Percentiles rank a stretch among this genome's conserved stretches.
phyloP scores from a whole-genome alignment of 2,329 filamentous ascomycete genomes.

The Venturia carpophila region DNA sequence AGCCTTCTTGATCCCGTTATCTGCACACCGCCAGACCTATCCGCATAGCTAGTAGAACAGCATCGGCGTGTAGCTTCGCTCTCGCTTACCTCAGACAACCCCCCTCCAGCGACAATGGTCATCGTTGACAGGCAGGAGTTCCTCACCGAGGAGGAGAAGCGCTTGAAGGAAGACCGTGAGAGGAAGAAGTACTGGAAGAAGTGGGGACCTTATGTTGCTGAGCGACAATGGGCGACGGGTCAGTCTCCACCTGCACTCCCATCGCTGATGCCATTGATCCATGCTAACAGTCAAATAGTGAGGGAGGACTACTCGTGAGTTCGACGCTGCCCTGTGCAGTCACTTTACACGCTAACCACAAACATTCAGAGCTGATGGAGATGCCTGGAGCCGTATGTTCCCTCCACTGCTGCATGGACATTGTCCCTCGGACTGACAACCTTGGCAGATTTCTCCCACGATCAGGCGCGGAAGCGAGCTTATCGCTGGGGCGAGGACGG shows the following conservation, averaged over 20 bases:
- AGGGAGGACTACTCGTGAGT: constrained; percentile 67
- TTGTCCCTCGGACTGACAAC: constrained; percentile 25
- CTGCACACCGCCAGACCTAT: constrained; percentile 1
- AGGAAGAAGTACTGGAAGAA: constrained; percentile 93
- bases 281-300: constrained; percentile 46
- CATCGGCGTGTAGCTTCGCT: neutral
- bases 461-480: constrained; percentile 78
- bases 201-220: constrained; percentile 91
- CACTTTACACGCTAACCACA: constrained; percentile 11
- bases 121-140: constrained; percentile 82
- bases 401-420: neutral
- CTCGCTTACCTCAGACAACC: neutral
- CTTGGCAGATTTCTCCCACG: constrained; percentile 76
- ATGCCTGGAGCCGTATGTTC: constrained; percentile 87
- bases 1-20: neutral
- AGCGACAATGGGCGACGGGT: constrained; percentile 94
- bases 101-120: constrained; percentile 55
- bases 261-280: constrained; percentile 2
- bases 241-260: constrained; percentile 30
- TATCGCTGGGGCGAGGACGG: constrained; percentile 97
- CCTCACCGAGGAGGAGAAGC: constrained; percentile 81
- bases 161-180: constrained; percentile 76
- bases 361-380: constrained; percentile 60
- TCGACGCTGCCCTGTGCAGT: constrained; percentile 44
- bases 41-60: neutral